Base-by-base conservation (phyloP, 768 basidiomycete genomes). In the Strobilomyces confusus region DNA sequence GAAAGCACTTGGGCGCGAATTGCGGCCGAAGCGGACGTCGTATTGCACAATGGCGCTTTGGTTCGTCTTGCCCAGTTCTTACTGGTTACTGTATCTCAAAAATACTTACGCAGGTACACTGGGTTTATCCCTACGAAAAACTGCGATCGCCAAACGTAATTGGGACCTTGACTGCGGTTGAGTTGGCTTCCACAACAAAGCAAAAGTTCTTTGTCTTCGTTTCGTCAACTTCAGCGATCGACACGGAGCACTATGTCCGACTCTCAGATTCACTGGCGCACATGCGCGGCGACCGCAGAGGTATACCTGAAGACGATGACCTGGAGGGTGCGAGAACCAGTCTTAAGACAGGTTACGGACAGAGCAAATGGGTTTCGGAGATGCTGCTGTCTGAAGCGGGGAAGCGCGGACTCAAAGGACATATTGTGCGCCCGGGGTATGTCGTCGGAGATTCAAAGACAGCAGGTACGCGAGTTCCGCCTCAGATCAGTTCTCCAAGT, bases 351-450 rank as follows among this genome's bases (percentile, higher is more conserved):
- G 97, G 97, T 0, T 99, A 99, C 69, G 94, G 95, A 6, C 97
- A 99, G 74, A 87, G 84, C 33, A 99, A 99, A 72, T 99, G 97
- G 97, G 97, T 99, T 0, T 89, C 92, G 1, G 97, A 99, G 71
- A 95, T 93, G 68, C 71, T 99, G 9, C 73, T 99, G 29, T 87
- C 92, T 62, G 94, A 95, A 63, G 97, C 95, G 19, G 93, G 90
- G 3, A 83, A 78, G 60, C 79, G 93, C 36, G 97, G 97, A 1
- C 71, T 98, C 55, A 76, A 75, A 8, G 93, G 93, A 1, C 84
- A 89, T 60, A 92, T 97, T 56, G 73, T 99, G 4, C 85, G 97
- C 12, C 93, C 97, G 0, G 94, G 95, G 7, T 99, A 99, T 73
- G 86, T 99, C 33, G 91, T 99, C 36, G 97, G 97, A 30, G 92